Conservation (phyloP, 177 flowering plant species). For the Tripterygium wilfordii region DNA sequence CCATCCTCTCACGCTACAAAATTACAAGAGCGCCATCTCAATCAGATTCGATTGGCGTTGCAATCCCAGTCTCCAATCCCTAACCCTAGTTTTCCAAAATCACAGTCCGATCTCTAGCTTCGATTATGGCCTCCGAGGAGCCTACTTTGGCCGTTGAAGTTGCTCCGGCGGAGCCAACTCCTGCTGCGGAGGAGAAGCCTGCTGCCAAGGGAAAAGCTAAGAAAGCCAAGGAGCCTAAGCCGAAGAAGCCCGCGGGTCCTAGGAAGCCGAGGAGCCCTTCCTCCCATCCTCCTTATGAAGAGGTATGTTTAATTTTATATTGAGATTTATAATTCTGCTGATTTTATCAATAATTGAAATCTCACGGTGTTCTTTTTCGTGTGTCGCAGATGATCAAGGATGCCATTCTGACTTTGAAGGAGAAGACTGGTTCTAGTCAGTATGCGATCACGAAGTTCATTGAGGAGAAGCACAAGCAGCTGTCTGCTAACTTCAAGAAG, state of each 20-base stretch:
- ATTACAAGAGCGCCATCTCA: too few species aligned
- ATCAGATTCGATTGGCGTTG: too few species aligned
- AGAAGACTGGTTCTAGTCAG: constrained; percentile 53
- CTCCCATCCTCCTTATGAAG: constrained; percentile 33
- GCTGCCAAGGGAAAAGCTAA: constrained; percentile 13
- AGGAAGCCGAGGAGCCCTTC: constrained; percentile 26
- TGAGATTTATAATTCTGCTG: too few species aligned
- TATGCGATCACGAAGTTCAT: constrained; percentile 42
- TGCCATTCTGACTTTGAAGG: constrained; percentile 46
- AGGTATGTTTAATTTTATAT: constrained; percentile 17
- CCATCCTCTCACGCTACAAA: constrained; percentile 14
- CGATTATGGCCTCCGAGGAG: constrained; percentile 32
- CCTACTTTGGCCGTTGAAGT: constrained; percentile 7
- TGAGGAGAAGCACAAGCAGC: constrained; percentile 43
- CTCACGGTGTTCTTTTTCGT: constrained; percentile 3
- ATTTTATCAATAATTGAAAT: too few species aligned
- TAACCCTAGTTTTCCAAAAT: not conserved
- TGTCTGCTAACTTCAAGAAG: constrained; percentile 49
- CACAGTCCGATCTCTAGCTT: not conserved
- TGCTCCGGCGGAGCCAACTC: not conserved
- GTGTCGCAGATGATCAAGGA: constrained; percentile 45
- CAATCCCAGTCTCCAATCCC: constrained; percentile 3
- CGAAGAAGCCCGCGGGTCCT: constrained; percentile 18
- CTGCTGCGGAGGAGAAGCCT: constrained; percentile 13
- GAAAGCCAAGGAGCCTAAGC: constrained; percentile 20